Evolutionary conservation across 176 grass and related monocot species (phyloP).

Genomic region (Oryza nivara): DNA sequence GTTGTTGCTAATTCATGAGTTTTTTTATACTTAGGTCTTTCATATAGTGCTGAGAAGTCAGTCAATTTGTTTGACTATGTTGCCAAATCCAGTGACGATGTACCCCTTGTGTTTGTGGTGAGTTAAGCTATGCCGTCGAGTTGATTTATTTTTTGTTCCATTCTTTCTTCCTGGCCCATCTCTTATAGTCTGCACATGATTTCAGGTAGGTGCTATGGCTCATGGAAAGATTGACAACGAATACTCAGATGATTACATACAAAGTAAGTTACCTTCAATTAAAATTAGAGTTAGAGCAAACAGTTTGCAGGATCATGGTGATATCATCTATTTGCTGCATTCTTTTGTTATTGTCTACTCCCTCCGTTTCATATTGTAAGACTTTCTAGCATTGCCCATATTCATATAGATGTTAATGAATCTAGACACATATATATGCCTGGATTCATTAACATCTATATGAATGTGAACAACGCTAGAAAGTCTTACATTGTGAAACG

Average conservation of each 20-base stretch:
- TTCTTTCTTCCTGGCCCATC: conserved; percentile 12
- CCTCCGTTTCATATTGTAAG: too few relatives aligned
- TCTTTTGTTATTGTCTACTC: background rate
- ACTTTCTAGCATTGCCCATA: too few relatives aligned
- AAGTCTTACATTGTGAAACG: too few relatives aligned
- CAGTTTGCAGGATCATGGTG: background rate
- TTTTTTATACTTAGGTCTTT: conserved; percentile 67
- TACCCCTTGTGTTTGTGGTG: conserved; percentile 86
- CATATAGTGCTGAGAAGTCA: conserved; percentile 83
- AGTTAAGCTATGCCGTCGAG: conserved; percentile 36
- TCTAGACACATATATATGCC: too few relatives aligned
- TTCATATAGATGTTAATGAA: too few relatives aligned
- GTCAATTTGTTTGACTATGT: conserved; percentile 91
- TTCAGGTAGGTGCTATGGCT: conserved; percentile 96
- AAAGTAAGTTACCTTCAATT: conserved; percentile 67
- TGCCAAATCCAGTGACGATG: conserved; percentile 70
- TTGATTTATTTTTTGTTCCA: conserved; percentile 15
- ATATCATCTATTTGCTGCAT: background rate
- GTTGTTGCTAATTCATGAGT: conserved; percentile 17
- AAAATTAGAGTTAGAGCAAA: background rate
- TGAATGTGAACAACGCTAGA: too few relatives aligned
- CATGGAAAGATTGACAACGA: conserved; percentile 90
- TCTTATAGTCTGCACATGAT: conserved; percentile 23
- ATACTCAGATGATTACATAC: conserved; percentile 86
- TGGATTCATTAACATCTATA: too few relatives aligned